Percentiles rank a stretch among this genome's conserved stretches.
Conservation (phyloP, 768 basidiomycete species). For the Amanita brunnescens region DNA sequence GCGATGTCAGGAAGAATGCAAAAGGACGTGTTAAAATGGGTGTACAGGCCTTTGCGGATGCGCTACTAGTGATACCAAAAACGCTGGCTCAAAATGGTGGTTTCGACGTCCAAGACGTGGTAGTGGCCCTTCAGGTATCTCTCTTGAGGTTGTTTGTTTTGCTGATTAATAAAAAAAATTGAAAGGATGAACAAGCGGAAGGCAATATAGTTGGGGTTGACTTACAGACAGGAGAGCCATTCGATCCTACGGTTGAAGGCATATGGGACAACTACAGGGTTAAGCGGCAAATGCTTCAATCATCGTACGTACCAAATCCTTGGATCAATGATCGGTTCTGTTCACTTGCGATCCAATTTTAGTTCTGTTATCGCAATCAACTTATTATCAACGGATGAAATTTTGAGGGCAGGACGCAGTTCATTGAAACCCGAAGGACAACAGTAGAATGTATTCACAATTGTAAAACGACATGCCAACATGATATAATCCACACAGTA, state of each 20-base stretch:
- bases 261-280: conserved; percentile 99
- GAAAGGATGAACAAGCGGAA: conserved; percentile 86
- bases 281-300: conserved; percentile 97
- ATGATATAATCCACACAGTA: neutral
- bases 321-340: conserved; percentile 11
- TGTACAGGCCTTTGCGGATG: conserved; percentile 94
- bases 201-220: conserved; percentile 91
- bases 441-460: conserved; percentile 22
- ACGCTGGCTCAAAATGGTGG: conserved; percentile 94
- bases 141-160: neutral
- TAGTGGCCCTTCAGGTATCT: conserved; percentile 80
- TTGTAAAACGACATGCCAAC: neutral
- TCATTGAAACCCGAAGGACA: conserved; percentile 76
- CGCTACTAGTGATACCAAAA: conserved; percentile 90
- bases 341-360: conserved; percentile 14
- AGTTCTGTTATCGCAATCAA: conserved; percentile 95
- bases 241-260: conserved; percentile 92
- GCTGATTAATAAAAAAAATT: neutral
- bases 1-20: conserved; percentile 70
- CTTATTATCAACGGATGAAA: conserved; percentile 92
- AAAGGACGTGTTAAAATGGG: conserved; percentile 97
- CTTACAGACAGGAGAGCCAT: conserved; percentile 88
- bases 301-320: conserved; percentile 45
- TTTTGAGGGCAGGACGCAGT: conserved; percentile 81
- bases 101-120: conserved; percentile 92